Conservation (phyloP, 176 grass and related monocot genomes). For the Echinochloa phyllopogon region DNA sequence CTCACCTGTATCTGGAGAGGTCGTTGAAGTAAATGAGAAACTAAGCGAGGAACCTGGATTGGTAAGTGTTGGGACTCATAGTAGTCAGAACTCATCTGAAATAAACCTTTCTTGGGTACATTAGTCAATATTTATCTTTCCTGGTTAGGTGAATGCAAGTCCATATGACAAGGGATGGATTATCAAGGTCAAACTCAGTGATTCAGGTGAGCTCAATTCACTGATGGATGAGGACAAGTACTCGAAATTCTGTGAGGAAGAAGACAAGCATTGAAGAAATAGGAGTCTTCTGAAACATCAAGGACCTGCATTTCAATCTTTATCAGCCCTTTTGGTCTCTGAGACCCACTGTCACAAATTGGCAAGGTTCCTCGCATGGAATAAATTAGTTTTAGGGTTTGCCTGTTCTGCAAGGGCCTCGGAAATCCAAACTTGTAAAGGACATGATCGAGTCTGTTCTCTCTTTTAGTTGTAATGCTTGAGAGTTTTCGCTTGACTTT, state of each 20-base stretch:
- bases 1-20: constrained; percentile 83
- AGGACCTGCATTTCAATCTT: constrained; percentile 12
- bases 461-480: background rate
- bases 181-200: constrained; percentile 88
- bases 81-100: background rate
- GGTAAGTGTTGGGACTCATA: constrained; percentile 45
- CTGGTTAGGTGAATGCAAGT: constrained; percentile 62
- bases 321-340: constrained; percentile 11
- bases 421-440: constrained; percentile 30
- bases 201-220: constrained; percentile 66
- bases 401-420: constrained; percentile 26
- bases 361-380: constrained; percentile 22
- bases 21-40: constrained; percentile 69
- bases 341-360: background rate
- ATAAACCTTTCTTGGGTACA: background rate
- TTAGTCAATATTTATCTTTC: background rate
- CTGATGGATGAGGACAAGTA: constrained; percentile 86
- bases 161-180: constrained; percentile 91
- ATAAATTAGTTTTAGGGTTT: constrained; percentile 50
- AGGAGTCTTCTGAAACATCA: constrained; percentile 25
- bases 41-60: constrained; percentile 67
- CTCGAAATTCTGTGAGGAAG: constrained; percentile 87
- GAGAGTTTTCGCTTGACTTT: constrained; percentile 1
- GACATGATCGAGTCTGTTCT: constrained; percentile 37
- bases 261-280: constrained; percentile 73